Percentiles rank a stretch among this genome's conserved stretches.
These are phyloP conservation scores for Cornus suecica DNA, from an alignment of 148 eudicot species.

Conservation along the genomic window DNA sequence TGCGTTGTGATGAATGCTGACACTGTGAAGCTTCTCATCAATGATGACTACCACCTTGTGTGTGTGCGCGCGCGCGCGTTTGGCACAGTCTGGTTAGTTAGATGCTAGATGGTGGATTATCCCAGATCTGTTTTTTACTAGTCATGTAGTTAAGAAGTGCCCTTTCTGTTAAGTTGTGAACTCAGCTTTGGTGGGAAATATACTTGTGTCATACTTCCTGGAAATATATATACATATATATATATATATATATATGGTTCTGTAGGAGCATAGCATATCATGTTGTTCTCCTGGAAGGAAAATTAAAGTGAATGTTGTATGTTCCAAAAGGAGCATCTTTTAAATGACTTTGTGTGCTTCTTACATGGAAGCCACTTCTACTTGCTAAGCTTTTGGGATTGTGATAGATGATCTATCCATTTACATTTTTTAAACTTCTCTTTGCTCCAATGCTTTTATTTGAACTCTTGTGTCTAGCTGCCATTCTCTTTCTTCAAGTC, in stretches of 20 bases:
- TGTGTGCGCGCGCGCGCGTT: no score
- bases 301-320: neutral
- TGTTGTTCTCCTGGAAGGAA: no score
- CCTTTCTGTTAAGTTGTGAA: neutral
- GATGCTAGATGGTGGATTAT: neutral
- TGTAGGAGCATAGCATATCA: neutral
- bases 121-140: neutral
- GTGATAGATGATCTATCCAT: conserved; percentile 1
- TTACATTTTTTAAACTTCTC: neutral
- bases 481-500: neutral
- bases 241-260: no score
- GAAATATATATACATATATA: no score
- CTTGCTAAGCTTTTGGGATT: neutral
- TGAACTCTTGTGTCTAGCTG: conserved; percentile 5
- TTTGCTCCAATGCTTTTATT: neutral
- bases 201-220: neutral
- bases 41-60: neutral
- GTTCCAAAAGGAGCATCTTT: conserved; percentile 3
- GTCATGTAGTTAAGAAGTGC: neutral
- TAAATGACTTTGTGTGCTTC: neutral
- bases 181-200: neutral
- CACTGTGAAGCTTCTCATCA: neutral
- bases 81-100: neutral
- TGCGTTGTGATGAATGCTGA: neutral
- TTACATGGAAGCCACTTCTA: neutral